Percentiles rank a stretch among this genome's conserved stretches.
Evolutionary conservation across 192 early-diverging fungal genomes (phyloP).

Genomic region (Podila horticola): DNA sequence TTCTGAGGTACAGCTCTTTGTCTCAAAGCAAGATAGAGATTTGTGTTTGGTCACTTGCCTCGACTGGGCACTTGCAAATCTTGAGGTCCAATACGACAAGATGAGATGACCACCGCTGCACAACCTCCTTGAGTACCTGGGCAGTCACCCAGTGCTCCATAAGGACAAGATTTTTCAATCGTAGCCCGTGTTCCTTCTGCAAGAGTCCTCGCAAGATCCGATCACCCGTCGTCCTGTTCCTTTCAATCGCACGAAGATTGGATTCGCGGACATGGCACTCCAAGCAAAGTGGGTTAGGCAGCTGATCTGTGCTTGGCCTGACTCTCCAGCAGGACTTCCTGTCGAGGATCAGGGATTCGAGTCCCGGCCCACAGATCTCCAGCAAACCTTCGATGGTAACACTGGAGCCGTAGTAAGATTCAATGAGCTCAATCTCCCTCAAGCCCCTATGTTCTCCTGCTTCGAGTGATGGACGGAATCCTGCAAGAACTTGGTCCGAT

Average conservation of each 20-base stretch:
- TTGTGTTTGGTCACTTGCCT: constrained; percentile 8
- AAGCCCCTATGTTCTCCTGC: constrained; percentile 2
- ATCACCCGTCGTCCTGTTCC: background rate
- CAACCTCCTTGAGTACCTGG: constrained; percentile 1
- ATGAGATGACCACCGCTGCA: constrained; percentile 14
- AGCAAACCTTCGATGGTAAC: constrained; percentile 33
- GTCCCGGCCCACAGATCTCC: constrained; percentile 26
- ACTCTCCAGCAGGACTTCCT: constrained; percentile 41
- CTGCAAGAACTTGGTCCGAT: constrained; percentile 19
- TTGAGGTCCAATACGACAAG: constrained; percentile 9
- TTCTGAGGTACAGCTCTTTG: too few species aligned
- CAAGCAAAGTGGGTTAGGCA: background rate
- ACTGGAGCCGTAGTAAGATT: constrained; percentile 35
- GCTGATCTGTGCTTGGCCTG: background rate
- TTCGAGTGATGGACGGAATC: constrained; percentile 1
- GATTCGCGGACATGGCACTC: background rate
- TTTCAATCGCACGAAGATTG: background rate
- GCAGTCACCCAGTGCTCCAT: constrained; percentile 38
- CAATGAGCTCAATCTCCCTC: constrained; percentile 23
- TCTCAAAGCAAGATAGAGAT: too few species aligned
- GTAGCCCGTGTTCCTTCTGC: background rate
- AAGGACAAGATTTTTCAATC: constrained; percentile 11
- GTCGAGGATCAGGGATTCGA: constrained; percentile 21
- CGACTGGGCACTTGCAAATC: constrained; percentile 19
- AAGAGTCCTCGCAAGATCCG: background rate